Evolutionary conservation across 495 filamentous ascomycete species (phyloP).

Genomic region (Neurospora pannonica): DNA sequence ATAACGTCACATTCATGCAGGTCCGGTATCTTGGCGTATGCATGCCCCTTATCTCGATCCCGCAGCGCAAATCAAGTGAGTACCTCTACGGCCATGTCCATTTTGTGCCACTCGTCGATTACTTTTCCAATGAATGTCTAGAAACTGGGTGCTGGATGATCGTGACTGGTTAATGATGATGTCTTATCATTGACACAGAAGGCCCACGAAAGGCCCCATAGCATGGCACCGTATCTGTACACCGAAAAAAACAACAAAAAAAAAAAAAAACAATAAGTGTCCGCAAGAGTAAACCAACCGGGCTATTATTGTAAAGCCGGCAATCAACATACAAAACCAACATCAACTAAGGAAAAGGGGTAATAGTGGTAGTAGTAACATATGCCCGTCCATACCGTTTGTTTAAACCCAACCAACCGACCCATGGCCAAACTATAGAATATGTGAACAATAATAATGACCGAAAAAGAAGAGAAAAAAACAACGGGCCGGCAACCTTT

Average conservation of each 20-base stretch:
- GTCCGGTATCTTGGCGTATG: background rate
- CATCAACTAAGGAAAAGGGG: background rate
- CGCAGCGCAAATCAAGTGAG: background rate
- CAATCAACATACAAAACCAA: background rate
- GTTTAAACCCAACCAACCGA: background rate
- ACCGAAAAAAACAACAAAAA: background rate
- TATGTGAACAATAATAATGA: background rate
- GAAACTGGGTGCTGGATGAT: background rate
- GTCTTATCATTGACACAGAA: background rate
- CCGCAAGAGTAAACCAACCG: too few relatives aligned
- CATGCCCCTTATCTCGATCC: background rate
- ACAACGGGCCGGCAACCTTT: background rate
- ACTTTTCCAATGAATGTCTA: background rate
- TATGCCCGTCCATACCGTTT: background rate
- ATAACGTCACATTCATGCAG: background rate
- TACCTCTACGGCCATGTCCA: background rate
- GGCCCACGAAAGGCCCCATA: background rate
- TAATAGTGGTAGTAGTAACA: background rate
- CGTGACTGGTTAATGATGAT: background rate
- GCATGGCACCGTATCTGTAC: background rate
- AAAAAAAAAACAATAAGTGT: too few relatives aligned
- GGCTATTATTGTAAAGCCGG: background rate
- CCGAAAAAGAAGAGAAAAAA: background rate
- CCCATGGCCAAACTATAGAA: background rate
- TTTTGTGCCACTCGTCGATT: background rate